A percentile compares a stretch with the other conserved stretches of the same genome.
These are phyloP conservation scores for Dalechampia spathulata DNA, from an alignment of 441 rosid species.

Conservation along the genomic window DNA sequence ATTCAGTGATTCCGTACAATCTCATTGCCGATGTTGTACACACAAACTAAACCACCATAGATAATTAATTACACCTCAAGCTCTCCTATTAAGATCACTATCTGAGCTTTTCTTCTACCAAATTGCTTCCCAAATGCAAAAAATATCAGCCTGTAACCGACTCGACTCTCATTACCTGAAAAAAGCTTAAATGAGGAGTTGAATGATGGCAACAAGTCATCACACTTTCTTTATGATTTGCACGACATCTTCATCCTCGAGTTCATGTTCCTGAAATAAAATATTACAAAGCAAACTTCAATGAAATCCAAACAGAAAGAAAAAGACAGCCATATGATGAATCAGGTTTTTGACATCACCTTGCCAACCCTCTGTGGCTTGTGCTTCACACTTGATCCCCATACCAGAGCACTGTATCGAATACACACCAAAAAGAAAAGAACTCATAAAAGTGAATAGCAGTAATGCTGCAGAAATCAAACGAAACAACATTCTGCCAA, in stretches of 20 bases:
- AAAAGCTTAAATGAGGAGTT: no score
- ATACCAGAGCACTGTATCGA: conserved; percentile 68
- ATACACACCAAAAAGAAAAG: neutral
- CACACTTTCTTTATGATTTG: conserved; percentile 89
- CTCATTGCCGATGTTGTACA: neutral
- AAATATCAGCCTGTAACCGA: neutral
- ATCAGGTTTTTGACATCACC: conserved; percentile 32
- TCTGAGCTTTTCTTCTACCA: neutral
- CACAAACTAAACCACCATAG: neutral
- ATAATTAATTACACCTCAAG: conserved; percentile 21
- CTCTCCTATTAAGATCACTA: conserved; percentile 1
- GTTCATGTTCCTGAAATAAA: conserved; percentile 78
- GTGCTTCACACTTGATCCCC: conserved; percentile 98
- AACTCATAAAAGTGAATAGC: neutral
- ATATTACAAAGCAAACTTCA: neutral
- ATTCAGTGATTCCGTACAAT: neutral
- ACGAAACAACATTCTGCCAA: no score
- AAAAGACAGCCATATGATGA: neutral
- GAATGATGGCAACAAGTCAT: conserved; percentile 1
- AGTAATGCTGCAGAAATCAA: neutral
- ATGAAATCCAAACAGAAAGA: neutral
- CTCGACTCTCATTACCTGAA: no score
- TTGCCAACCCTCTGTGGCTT: conserved; percentile 99
- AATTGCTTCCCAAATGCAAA: neutral
- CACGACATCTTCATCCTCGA: conserved; percentile 95